Percentiles rank a stretch among this genome's conserved stretches.
phyloP scores from a whole-genome alignment of 1,284 basidiomycete species.

The Apiotrichum gamsii region DNA sequence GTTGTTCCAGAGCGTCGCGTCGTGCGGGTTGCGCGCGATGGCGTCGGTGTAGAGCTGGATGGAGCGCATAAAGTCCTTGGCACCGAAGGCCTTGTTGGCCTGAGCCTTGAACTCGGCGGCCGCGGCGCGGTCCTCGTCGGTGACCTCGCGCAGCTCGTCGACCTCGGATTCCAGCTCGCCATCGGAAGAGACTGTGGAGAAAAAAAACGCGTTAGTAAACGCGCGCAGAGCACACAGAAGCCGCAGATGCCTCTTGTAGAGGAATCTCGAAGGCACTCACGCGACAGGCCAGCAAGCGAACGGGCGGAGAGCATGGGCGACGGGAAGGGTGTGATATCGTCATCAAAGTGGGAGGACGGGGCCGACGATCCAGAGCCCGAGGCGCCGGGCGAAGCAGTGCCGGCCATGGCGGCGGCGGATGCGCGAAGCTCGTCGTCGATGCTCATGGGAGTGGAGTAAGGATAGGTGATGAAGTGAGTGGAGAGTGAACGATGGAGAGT shows the following conservation, averaged over 20 bases:
- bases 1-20: constrained; percentile 47
- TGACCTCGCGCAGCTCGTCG: constrained; percentile 48
- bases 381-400: background rate
- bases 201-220: no score
- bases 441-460: no score
- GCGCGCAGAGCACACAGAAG: no score
- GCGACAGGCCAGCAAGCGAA: constrained; percentile 34
- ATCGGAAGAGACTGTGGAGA: constrained; percentile 37
- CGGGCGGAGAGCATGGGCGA: constrained; percentile 34
- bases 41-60: constrained; percentile 70
- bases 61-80: constrained; percentile 57
- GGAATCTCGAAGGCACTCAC: constrained; percentile 33
- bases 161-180: constrained; percentile 42
- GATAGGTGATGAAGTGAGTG: no score
- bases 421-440: constrained; percentile 8
- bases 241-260: no score
- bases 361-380: constrained; percentile 9
- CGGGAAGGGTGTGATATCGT: constrained; percentile 45
- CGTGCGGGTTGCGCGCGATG: constrained; percentile 65
- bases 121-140: constrained; percentile 62
- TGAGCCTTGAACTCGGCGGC: constrained; percentile 68
- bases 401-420: constrained; percentile 4
- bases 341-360: constrained; percentile 20
- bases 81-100: constrained; percentile 77
- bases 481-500: no score